Percentiles rank a stretch among this genome's conserved stretches.
Conservation (phyloP, 257 asterid species). For the Ballota nigra region DNA sequence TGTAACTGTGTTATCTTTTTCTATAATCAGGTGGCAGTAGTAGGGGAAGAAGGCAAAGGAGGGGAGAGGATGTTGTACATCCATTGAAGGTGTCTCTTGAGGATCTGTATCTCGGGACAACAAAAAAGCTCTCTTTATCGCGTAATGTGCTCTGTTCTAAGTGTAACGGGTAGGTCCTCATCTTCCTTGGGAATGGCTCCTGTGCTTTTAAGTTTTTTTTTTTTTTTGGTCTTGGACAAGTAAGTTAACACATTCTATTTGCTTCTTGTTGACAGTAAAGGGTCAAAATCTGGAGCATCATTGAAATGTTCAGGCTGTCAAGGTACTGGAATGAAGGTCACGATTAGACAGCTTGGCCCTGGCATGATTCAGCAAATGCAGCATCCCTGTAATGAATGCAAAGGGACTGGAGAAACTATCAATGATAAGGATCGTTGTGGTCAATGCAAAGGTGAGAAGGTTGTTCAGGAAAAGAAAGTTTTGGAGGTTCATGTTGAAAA, state of each 20-base stretch:
- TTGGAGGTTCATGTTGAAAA: slow-evolving; percentile 58
- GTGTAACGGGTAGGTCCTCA: slow-evolving; percentile 41
- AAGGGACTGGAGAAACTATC: slow-evolving; percentile 55
- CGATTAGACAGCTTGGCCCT: slow-evolving; percentile 54
- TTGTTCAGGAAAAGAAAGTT: slow-evolving; percentile 53
- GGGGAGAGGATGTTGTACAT: slow-evolving; percentile 59
- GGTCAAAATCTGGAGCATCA: slow-evolving; percentile 57
- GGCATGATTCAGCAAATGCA: slow-evolving; percentile 64
- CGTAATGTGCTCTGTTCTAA: slow-evolving; percentile 47
- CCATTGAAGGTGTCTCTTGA: slow-evolving; percentile 53
- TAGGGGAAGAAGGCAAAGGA: slow-evolving; percentile 53
- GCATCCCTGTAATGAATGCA: slow-evolving; percentile 51
- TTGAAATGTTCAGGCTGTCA: slow-evolving; percentile 46
- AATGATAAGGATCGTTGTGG: slow-evolving; percentile 48
- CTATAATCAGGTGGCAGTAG: slow-evolving; percentile 45
- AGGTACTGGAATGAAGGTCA: slow-evolving; percentile 56
- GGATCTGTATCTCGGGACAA: slow-evolving; percentile 44
- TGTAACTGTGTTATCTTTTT: not conserved
- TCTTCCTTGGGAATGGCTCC: not conserved
- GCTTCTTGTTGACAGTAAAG: slow-evolving; percentile 30
- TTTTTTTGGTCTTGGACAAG: not conserved
- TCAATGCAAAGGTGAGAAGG: slow-evolving; percentile 58
- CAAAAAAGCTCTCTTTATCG: slow-evolving; percentile 52
- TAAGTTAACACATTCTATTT: not conserved
- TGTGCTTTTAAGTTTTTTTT: not conserved